Percentiles rank a stretch among this genome's conserved stretches.
phyloP scores from a whole-genome alignment of 2,329 filamentous ascomycete species.

The Xylaria sp. region DNA sequence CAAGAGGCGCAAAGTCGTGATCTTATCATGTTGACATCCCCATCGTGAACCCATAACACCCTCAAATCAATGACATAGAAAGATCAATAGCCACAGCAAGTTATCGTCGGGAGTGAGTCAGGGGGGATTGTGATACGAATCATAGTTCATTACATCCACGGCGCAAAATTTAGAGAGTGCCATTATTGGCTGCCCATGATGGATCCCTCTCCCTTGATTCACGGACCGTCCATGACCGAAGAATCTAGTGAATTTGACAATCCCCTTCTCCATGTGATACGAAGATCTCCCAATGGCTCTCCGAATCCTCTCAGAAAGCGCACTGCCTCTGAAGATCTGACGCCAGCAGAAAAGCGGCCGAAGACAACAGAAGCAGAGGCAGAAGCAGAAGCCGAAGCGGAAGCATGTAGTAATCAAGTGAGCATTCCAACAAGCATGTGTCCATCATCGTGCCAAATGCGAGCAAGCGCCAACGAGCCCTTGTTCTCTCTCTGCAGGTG shows the following conservation, averaged over 20 bases:
- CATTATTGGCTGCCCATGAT: background rate
- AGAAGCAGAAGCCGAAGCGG: background rate
- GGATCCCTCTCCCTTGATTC: slow-evolving; percentile 8
- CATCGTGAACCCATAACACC: no score
- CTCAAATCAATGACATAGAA: no score
- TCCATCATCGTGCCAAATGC: slow-evolving; percentile 5
- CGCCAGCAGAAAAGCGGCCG: slow-evolving; percentile 2
- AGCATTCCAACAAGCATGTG: slow-evolving; percentile 4
- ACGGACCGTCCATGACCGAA: background rate
- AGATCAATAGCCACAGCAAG: no score
- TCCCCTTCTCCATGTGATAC: background rate
- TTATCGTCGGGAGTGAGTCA: background rate
- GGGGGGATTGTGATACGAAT: background rate
- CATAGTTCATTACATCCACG: background rate
- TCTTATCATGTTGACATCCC: no score
- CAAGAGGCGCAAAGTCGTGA: no score
- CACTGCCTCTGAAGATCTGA: background rate
- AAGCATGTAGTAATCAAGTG: background rate
- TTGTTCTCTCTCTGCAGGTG: slow-evolving; percentile 20
- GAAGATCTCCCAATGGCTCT: background rate
- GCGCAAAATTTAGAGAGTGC: background rate
- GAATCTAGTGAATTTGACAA: background rate
- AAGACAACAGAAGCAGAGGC: background rate
- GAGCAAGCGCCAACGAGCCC: slow-evolving; percentile 12
- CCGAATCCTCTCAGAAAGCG: slow-evolving; percentile 4